These are phyloP conservation scores for Termitomyces sp. DNA, from an alignment of 768 basidiomycete species.

Conservation along the genomic window DNA sequence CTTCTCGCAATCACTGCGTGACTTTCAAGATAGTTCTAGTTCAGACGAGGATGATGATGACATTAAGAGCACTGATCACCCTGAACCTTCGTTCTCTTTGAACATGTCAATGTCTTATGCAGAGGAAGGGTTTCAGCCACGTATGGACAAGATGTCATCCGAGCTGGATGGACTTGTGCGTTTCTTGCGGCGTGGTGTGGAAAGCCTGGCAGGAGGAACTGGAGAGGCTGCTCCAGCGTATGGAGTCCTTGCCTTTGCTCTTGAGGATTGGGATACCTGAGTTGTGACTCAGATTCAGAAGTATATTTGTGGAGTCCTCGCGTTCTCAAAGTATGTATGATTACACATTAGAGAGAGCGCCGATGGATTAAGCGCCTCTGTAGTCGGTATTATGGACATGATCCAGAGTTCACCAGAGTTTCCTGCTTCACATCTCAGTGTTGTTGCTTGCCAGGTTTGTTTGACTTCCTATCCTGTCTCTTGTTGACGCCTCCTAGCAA, in stretches of 20 bases:
- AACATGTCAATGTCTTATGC: constrained; percentile 30
- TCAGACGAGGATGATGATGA: constrained; percentile 47
- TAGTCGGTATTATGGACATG: too few relatives aligned
- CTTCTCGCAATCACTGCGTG: constrained; percentile 42
- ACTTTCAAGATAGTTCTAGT: constrained; percentile 26
- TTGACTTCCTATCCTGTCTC: constrained; percentile 18
- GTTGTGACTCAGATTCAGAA: background rate
- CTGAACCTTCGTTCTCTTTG: constrained; percentile 40
- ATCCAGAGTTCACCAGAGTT: too few relatives aligned
- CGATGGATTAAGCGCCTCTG: background rate
- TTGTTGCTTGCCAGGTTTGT: background rate
- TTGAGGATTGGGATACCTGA: constrained; percentile 75
- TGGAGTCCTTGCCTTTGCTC: constrained; percentile 67
- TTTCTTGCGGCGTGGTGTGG: constrained; percentile 66
- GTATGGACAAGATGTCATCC: constrained; percentile 59
- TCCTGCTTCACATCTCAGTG: background rate
- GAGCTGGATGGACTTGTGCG: constrained; percentile 72
- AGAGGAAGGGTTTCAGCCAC: constrained; percentile 45
- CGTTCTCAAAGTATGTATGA: background rate
- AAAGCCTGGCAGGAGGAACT: constrained; percentile 61
- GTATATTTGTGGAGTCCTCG: background rate
- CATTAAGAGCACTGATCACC: constrained; percentile 22
- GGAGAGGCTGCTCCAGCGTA: constrained; percentile 61
- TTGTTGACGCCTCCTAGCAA: constrained; percentile 67
- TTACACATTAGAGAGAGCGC: background rate